These are phyloP conservation scores for Diaporthe velutina DNA, from an alignment of 2,329 filamentous ascomycete species.

Conservation along the genomic window DNA sequence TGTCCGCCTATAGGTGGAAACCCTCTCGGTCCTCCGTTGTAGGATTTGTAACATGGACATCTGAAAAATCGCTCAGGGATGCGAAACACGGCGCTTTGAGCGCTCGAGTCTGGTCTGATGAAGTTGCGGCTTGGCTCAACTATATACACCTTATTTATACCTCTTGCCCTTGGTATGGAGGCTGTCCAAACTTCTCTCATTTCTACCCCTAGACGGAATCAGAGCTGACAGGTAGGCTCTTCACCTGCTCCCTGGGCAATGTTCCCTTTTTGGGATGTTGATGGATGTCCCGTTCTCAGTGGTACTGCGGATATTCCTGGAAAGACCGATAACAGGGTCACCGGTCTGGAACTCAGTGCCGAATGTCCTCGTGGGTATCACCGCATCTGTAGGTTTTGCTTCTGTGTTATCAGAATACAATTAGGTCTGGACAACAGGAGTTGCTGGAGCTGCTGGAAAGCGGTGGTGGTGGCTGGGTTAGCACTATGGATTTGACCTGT, in stretches of 20 bases:
- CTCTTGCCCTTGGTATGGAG: neutral
- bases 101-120: conserved; percentile 15
- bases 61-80: conserved; percentile 43
- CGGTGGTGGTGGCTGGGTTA: neutral
- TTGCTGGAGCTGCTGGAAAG: neutral
- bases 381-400: neutral
- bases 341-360: neutral
- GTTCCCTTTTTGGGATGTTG: neutral
- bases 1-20: conserved; percentile 25
- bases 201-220: neutral
- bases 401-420: neutral
- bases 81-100: conserved; percentile 26
- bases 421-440: neutral
- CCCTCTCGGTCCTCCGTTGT: conserved; percentile 47
- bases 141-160: conserved; percentile 17
- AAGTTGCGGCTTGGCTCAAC: conserved; percentile 14
- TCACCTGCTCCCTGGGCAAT: neutral
- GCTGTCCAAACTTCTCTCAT: neutral
- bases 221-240: neutral
- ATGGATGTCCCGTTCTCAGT: neutral
- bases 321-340: neutral
- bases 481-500: neutral
- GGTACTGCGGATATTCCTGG: neutral
- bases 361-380: neutral
- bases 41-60: conserved; percentile 46